Evolutionary conservation across 805 yeast genomes (phyloP).

Genomic region (Teunomyces stri): DNA sequence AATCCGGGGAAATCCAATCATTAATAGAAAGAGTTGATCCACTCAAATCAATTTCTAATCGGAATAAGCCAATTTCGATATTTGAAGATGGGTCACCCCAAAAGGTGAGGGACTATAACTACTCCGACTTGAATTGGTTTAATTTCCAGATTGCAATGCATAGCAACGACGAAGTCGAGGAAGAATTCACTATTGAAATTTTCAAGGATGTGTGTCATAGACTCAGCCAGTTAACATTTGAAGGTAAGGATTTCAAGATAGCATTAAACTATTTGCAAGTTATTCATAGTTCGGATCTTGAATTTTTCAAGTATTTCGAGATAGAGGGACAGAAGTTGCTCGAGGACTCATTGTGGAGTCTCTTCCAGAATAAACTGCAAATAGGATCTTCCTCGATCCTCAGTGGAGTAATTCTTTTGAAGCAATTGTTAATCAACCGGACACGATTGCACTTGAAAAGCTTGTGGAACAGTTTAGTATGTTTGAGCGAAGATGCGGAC

Average conservation of each 20-base stretch:
- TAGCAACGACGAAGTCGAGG: slow-evolving; percentile 5
- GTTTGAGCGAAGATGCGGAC: slow-evolving; percentile 13
- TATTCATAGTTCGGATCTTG: slow-evolving; percentile 10
- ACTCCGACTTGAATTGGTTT: slow-evolving; percentile 38
- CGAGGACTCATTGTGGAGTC: slow-evolving; percentile 16
- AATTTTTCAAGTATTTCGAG: slow-evolving; percentile 14
- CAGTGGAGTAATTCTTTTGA: slow-evolving; percentile 34
- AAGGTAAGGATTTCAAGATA: slow-evolving; percentile 13
- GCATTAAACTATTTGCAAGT: slow-evolving; percentile 17
- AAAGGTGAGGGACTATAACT: slow-evolving; percentile 29
- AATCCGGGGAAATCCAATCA: slow-evolving; percentile 25
- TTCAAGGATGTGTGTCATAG: slow-evolving; percentile 16
- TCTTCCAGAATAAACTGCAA: slow-evolving; percentile 5
- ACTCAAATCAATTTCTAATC: slow-evolving; percentile 30
- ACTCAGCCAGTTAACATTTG: slow-evolving; percentile 7
- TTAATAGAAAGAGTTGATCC: slow-evolving; percentile 45
- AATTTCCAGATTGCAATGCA: slow-evolving; percentile 33
- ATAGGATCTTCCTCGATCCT: slow-evolving; percentile 13
- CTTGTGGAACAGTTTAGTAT: slow-evolving; percentile 25
- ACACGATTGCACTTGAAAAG: slow-evolving; percentile 15
- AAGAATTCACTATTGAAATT: slow-evolving; percentile 14
- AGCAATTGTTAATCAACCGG: slow-evolving; percentile 33
- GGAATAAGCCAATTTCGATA: slow-evolving; percentile 36
- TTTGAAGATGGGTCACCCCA: slow-evolving; percentile 44
- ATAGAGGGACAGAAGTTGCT: slow-evolving; percentile 15